A percentile compares a stretch with the other conserved stretches of the same genome.
These are phyloP conservation scores for Sonneratia caseolaris DNA, from an alignment of 345 rosid species.

Conservation along the genomic window DNA sequence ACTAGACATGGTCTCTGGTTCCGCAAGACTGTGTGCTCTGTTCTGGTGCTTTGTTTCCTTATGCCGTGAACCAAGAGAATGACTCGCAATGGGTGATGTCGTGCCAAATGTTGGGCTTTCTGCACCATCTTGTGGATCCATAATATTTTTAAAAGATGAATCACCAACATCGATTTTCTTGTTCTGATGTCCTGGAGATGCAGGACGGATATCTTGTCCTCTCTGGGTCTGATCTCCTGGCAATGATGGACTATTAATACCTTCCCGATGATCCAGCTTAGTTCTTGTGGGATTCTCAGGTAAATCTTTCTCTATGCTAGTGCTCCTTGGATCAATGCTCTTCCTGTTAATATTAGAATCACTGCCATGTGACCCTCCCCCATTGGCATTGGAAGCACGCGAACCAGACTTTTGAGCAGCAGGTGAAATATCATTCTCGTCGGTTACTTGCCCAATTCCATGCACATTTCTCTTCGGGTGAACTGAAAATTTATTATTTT, in stretches of 20 bases:
- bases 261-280: constrained; percentile 26
- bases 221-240: constrained; percentile 4
- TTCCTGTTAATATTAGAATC: constrained; percentile 22
- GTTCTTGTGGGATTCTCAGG: constrained; percentile 20
- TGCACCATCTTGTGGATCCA: constrained; percentile 29
- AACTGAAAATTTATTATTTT: background rate
- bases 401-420: constrained; percentile 39
- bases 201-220: background rate
- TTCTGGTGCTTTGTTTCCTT: constrained; percentile 29
- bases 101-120: constrained; percentile 60
- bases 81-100: constrained; percentile 30
- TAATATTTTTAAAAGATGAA: constrained; percentile 21
- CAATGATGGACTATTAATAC: constrained; percentile 14
- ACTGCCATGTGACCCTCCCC: constrained; percentile 18
- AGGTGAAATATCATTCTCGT: constrained; percentile 22
- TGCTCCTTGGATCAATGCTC: constrained; percentile 13
- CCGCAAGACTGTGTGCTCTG: constrained; percentile 25
- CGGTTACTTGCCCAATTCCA: constrained; percentile 24
- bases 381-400: constrained; percentile 17
- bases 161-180: constrained; percentile 23
- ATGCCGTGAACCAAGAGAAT: constrained; percentile 34
- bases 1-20: constrained; percentile 23
- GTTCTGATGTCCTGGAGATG: constrained; percentile 2
- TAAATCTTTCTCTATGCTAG: constrained; percentile 23
- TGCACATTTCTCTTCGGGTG: constrained; percentile 13